Percentiles rank a stretch among this genome's conserved stretches.
Evolutionary conservation across 177 flowering plant genomes (phyloP).

Genomic region (Vitis hybrid): DNA sequence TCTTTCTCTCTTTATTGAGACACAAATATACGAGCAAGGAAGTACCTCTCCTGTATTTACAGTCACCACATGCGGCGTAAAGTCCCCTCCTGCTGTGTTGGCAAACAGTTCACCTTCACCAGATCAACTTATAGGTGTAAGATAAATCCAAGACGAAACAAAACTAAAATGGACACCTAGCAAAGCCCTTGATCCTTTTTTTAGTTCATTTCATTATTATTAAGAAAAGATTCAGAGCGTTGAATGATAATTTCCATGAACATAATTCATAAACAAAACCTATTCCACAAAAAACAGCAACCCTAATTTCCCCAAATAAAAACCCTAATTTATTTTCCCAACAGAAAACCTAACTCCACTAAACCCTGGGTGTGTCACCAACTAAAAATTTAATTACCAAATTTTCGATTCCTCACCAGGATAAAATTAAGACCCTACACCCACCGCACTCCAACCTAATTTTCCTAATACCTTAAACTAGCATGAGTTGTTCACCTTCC

Average conservation of each 20-base stretch:
- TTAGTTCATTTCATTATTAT: too few relatives aligned
- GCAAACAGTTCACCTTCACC: conserved; percentile 66
- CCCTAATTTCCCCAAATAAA: too few relatives aligned
- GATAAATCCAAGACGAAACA: background rate
- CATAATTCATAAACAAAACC: too few relatives aligned
- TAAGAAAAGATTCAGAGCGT: too few relatives aligned
- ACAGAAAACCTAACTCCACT: background rate
- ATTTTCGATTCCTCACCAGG: background rate
- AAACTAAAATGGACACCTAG: background rate
- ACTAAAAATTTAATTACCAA: too few relatives aligned
- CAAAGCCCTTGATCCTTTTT: too few relatives aligned
- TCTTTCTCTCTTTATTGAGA: background rate
- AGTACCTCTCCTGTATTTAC: conserved; percentile 74
- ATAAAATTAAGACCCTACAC: background rate
- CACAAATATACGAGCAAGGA: background rate
- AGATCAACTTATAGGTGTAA: conserved; percentile 5
- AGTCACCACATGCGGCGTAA: conserved; percentile 74
- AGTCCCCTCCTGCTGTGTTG: conserved; percentile 61
- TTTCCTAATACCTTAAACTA: background rate
- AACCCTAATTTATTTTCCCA: too few relatives aligned
- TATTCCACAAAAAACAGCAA: too few relatives aligned
- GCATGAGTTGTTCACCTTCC: background rate
- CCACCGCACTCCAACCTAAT: background rate
- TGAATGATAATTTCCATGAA: too few relatives aligned
- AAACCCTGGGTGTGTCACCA: background rate